Evolutionary conservation across 148 eudicot genomes (phyloP), one percentile per base, ranked within the genome.

Genomic region (Salicornia ramosissima): DNA sequence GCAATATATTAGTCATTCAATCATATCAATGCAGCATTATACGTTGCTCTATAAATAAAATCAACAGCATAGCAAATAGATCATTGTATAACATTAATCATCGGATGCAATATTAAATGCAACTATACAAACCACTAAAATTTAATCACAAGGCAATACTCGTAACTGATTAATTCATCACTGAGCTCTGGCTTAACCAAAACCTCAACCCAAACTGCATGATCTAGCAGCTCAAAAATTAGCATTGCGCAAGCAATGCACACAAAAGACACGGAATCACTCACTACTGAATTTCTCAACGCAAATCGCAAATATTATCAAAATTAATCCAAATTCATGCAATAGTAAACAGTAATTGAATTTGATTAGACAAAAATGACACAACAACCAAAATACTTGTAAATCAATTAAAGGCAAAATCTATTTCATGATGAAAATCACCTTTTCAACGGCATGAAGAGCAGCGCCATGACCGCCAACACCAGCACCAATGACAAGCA

Each of bases 381-480:
- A 40, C 28, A 63, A 39, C 5, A 14, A 39, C 3, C 15, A 34
- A 9, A 36, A 36, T 0, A 19, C 0, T 7, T 24, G 31, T 29
- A 18, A 26, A 50, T 8, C 16, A 7, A 62, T 21, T 39, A 11
- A 62, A 10, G 8, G n/a, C 25, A 62, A n/a, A 26, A 8, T 19
- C 22, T 15, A 65, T 28, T n/a, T 46, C 16, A 67, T 29, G n/a
- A 65, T 62, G 22, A 36, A 19, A 62, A 33, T 0, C 15, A 90
- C 98, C 95, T 90, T 93, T 78, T 90, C 98, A 28, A 93, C 96
- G 4, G 98, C 98, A 58, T 93, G 98, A 64, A 93, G 92, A 49
- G 98, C 98, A 29, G 98, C 98, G 6, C 98, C 98, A 21, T 93
- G 98, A 10, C 98, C 98, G 18, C 98, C 98, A 40, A 93, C 98